Percentiles rank a stretch among this genome's conserved stretches.
These are phyloP conservation scores for Vinca major DNA, from an alignment of 305 asterid genomes.

Conservation along the genomic window DNA sequence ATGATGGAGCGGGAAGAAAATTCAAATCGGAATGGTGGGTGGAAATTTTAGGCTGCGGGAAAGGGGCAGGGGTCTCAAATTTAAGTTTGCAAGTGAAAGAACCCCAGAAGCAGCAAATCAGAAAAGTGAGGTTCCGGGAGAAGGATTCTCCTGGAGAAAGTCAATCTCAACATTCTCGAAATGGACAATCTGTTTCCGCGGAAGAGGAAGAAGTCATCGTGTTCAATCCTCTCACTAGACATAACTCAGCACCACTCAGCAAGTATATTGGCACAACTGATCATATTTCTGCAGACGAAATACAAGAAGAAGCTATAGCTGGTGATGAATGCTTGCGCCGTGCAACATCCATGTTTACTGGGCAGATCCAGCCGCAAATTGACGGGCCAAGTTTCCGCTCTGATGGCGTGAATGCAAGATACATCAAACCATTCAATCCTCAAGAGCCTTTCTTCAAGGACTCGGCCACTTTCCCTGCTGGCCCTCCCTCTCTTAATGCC, in stretches of 20 bases:
- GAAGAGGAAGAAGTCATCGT: slow-evolving; percentile 90
- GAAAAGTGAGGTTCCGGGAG: slow-evolving; percentile 8
- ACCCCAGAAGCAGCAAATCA: slow-evolving; percentile 11
- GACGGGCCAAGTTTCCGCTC: slow-evolving; percentile 49
- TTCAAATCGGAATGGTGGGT: slow-evolving; percentile 15
- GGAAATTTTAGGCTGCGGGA: slow-evolving; percentile 14
- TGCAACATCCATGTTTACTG: slow-evolving; percentile 48
- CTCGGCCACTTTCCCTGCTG: slow-evolving; percentile 31
- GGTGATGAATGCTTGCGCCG: slow-evolving; percentile 56
- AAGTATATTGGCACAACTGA: slow-evolving; percentile 26
- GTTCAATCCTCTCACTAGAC: slow-evolving; percentile 74
- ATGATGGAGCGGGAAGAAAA: slow-evolving; percentile 18
- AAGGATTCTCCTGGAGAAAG: slow-evolving; percentile 14
- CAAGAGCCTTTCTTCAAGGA: slow-evolving; percentile 33
- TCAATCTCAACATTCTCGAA: slow-evolving; percentile 13
- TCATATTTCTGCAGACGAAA: slow-evolving; percentile 19
- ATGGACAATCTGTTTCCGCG: slow-evolving; percentile 11
- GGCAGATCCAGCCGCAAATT: slow-evolving; percentile 29
- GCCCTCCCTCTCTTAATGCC: slow-evolving; percentile 77
- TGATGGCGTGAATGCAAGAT: slow-evolving; percentile 24
- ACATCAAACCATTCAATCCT: slow-evolving; percentile 25
- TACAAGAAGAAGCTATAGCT: slow-evolving; percentile 12
- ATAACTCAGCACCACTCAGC: slow-evolving; percentile 60
- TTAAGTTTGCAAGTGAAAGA: slow-evolving; percentile 15
- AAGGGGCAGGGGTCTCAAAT: slow-evolving; percentile 17